Percentiles rank a stretch among this genome's conserved stretches.
These are phyloP conservation scores for Nectriaceae sp. DNA, from an alignment of 2,329 filamentous ascomycete species.

Conservation along the genomic window DNA sequence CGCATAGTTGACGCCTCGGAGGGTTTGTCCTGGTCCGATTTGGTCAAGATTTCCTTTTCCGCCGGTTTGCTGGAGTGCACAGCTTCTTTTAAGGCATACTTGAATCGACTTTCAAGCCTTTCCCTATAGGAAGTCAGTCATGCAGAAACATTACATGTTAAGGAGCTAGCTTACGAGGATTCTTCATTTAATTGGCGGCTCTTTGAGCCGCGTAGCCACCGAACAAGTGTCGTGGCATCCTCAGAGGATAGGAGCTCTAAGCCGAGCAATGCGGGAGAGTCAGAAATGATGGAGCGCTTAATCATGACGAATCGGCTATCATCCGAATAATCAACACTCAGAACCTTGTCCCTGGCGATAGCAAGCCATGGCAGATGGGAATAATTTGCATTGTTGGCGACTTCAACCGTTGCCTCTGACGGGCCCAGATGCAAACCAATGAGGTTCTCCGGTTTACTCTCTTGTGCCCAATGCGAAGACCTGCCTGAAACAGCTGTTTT, in stretches of 20 bases:
- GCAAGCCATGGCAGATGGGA: conserved; percentile 22
- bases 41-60: not conserved
- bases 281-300: conserved; percentile 16
- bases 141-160: not conserved
- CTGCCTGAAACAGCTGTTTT: conserved; percentile 28
- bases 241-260: conserved; percentile 20
- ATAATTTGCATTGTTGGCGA: not conserved
- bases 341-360: conserved; percentile 17
- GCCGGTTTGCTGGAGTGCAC: not conserved
- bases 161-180: conserved; percentile 15
- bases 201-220: no score
- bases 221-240: conserved; percentile 13
- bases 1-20: conserved; percentile 1
- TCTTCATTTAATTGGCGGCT: no score
- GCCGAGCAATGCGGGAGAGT: conserved; percentile 11
- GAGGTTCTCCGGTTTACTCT: not conserved
- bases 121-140: conserved; percentile 4
- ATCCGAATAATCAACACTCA: conserved; percentile 13
- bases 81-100: conserved; percentile 2
- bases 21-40: not conserved
- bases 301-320: conserved; percentile 22
- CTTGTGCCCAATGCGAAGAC: not conserved
- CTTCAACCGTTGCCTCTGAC: conserved; percentile 3
- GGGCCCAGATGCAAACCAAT: conserved; percentile 14
- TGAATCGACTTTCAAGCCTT: conserved; percentile 13